Evolutionary conservation across 2,329 filamentous ascomycete genomes (phyloP), one percentile per base, ranked within the genome.

Genomic region (Penicillium capsulatum): DNA sequence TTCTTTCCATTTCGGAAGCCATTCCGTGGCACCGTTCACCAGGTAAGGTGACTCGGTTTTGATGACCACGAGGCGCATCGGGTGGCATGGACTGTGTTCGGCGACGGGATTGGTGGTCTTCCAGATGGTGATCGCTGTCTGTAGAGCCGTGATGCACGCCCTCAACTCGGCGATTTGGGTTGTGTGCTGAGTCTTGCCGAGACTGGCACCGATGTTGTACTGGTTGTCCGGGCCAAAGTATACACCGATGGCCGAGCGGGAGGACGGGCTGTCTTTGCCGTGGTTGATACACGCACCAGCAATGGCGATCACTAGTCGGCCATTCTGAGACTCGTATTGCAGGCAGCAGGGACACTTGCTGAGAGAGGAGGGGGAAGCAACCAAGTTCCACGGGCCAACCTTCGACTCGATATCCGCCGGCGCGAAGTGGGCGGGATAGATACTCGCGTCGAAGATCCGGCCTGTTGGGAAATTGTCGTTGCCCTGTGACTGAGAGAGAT

Each of bases 31-130:
- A 3, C 58, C 53, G 16, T 61, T 49, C 1, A 64, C 58, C 4
- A 68, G 11, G 19, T 61, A 65, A n/a, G 47, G 49, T 0, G 65
- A 67, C 27, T 65, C 61, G 0, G 61, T 51, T 29, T 60, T 58
- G 38, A 65, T 55, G 3, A 54, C 37, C 1, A 57, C 17, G 0
- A 36, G 39, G 11, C 40, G 38, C 9, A 54, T 22, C 7, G 49
- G 49, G 17, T 28, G n/a, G 26, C 26, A 28, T 4, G 9, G 6
- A 4, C 11, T 6, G 11, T 28, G 6, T 11, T 28, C 26, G 26
- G 26, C 6, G 26, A 4, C 6, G 7, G 24, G 24, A 8, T 19
- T 33, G 3, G 31, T 26, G 2, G 28, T 30, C 38, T 45, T 29
- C 14, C 27, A 41, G 19, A 22, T 17, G 28, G 22, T 20, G 19